Evolutionary conservation across 345 rosid species (phyloP).

Genomic region (Cardamine chenopodiifolia): DNA sequence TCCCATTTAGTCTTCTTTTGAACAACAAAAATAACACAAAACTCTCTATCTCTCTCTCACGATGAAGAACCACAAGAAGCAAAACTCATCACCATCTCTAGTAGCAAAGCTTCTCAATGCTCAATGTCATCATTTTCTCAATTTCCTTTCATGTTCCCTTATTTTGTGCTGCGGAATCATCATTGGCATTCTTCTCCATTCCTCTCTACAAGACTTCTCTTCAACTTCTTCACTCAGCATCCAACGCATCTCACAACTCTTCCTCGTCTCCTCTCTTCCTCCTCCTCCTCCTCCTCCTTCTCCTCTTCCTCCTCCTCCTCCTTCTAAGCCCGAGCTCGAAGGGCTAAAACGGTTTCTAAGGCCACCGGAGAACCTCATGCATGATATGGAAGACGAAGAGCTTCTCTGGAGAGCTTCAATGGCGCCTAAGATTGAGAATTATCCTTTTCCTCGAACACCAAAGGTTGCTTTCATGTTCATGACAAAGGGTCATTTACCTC

Average conservation of each 20-base stretch:
- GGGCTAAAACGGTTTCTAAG: conserved; percentile 47
- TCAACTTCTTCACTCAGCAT: conserved; percentile 36
- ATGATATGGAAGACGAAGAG: conserved; percentile 75
- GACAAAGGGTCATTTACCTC: conserved; percentile 63
- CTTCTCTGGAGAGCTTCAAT: conserved; percentile 77
- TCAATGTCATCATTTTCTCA: conserved; percentile 51
- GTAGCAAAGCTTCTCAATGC: conserved; percentile 46
- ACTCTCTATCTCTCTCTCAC: conserved; percentile 6
- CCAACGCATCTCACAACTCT: conserved; percentile 27
- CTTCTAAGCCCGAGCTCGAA: background rate
- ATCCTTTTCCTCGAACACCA: conserved; percentile 58
- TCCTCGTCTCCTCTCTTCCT: conserved; percentile 21
- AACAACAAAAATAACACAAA: conserved; percentile 5
- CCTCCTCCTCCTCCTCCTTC: conserved; percentile 6
- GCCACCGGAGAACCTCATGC: conserved; percentile 49
- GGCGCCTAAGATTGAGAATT: conserved; percentile 43
- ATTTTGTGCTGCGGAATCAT: conserved; percentile 59
- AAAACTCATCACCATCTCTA: conserved; percentile 35
- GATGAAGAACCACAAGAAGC: conserved; percentile 48
- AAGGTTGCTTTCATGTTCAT: conserved; percentile 88
- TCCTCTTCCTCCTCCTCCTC: background rate
- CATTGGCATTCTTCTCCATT: conserved; percentile 59
- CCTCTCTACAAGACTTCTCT: conserved; percentile 48
- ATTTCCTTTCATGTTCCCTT: conserved; percentile 49
- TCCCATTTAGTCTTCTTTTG: conserved; percentile 19